Percentiles rank a stretch among this genome's conserved stretches.
Evolutionary conservation across 2,329 filamentous ascomycete species (phyloP).

Genomic region (Bipolaris victoriae): DNA sequence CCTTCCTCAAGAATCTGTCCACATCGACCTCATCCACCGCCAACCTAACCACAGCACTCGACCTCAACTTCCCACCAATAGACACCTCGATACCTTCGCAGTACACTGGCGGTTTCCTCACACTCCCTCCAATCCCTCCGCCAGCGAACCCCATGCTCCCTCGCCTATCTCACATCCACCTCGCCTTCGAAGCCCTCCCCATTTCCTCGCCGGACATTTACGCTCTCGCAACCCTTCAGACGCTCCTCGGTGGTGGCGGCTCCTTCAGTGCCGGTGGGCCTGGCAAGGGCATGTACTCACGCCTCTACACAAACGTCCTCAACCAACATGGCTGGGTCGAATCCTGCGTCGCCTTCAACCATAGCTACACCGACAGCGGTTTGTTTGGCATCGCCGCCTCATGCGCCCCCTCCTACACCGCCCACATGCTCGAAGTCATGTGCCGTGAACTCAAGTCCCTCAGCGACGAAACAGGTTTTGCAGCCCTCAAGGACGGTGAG

Average conservation of each 20-base stretch:
- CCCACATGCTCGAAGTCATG: slow-evolving; percentile 91
- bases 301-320: slow-evolving; percentile 95
- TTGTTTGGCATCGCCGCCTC: slow-evolving; percentile 92
- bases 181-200: slow-evolving; percentile 93
- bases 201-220: slow-evolving; percentile 94
- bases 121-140: slow-evolving; percentile 79
- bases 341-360: slow-evolving; percentile 94
- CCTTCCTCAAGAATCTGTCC: slow-evolving; percentile 88
- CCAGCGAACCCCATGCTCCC: slow-evolving; percentile 78
- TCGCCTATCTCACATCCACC: slow-evolving; percentile 87
- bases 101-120: slow-evolving; percentile 94
- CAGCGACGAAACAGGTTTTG: slow-evolving; percentile 75
- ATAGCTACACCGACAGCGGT: slow-evolving; percentile 94
- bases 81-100: slow-evolving; percentile 71
- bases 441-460: slow-evolving; percentile 85
- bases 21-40: slow-evolving; percentile 71
- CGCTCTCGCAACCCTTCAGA: slow-evolving; percentile 92
- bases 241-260: slow-evolving; percentile 90
- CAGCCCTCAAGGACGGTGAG: slow-evolving; percentile 74
- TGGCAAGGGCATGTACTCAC: slow-evolving; percentile 98
- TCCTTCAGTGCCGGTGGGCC: slow-evolving; percentile 97
- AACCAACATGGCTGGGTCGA: slow-evolving; percentile 99
- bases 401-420: slow-evolving; percentile 78
- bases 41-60: slow-evolving; percentile 56
- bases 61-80: slow-evolving; percentile 55